Conservation (phyloP, 345 rosid species). For the Jatropha curcas region DNA sequence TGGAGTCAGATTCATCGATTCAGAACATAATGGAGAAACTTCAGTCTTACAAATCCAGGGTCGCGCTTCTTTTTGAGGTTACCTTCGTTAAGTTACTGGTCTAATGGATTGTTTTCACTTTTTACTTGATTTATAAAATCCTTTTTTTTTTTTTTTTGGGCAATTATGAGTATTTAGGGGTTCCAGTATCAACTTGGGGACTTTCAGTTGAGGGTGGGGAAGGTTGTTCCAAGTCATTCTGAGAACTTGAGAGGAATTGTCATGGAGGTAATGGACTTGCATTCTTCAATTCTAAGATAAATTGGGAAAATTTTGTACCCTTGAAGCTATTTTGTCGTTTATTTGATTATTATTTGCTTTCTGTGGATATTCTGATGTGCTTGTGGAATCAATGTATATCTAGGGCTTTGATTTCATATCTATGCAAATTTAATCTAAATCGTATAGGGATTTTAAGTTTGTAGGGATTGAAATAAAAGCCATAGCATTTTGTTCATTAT, state of each 20-base stretch:
- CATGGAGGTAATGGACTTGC: conserved; percentile 69
- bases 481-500: not conserved
- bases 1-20: conserved; percentile 79
- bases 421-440: too few relatives aligned
- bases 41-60: conserved; percentile 81
- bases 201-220: conserved; percentile 84
- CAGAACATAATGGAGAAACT: conserved; percentile 91
- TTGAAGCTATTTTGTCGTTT: not conserved
- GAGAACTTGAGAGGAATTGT: conserved; percentile 88
- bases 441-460: not conserved
- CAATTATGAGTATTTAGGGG: conserved; percentile 49
- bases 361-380: not conserved
- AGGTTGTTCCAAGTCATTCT: conserved; percentile 75
- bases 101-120: not conserved
- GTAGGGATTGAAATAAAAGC: not conserved
- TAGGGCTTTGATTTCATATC: not conserved
- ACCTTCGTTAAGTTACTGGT: not conserved
- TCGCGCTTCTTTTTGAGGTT: conserved; percentile 78
- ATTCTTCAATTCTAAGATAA: not conserved
- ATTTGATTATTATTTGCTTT: not conserved
- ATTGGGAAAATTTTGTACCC: not conserved
- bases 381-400: not conserved
- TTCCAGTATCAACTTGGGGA: conserved; percentile 88
- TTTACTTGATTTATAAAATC: not conserved
- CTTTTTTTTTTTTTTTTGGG: not conserved